Base-by-base conservation (phyloP, 2,329 filamentous ascomycete species). In the Fusarium penzigii region DNA sequence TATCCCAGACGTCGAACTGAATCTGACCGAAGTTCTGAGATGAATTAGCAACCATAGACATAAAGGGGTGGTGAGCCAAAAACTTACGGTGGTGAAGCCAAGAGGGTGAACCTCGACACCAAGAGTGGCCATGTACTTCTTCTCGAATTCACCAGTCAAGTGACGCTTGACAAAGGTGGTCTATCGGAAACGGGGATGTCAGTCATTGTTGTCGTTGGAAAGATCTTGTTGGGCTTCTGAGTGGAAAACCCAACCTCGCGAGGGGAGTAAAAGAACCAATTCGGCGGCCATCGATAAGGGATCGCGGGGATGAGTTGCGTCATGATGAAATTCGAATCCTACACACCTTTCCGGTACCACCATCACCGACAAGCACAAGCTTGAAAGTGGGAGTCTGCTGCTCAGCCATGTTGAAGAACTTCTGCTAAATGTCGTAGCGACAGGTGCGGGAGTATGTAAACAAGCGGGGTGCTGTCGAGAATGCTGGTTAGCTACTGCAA, bases 101-200 rank as follows among this genome's bases (percentile, higher is more conserved):
- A 99, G 90, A 75, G 94, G 94, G 84, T 99, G 94, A 65, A 99
- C 94, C 78, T 99, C 94, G 75, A 99, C 94, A 88, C 94, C 94
- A 64, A 99, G 90, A 56, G 94, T 99, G 70, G 94, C 94, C 77
- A 99, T 97, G 82, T 99, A 99, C 84, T 97, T 99, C 89, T 99
- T 99, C 83, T 99, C 94, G 75, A 99, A 99, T 78, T 99, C 94
- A 76, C 94, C 94, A 73, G 94, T 99, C 86, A 97, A 86, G 81
- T 99, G 94, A 74, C 94, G 94, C 89, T 99, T 99, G 84, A 99
- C 94, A 79, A 99, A 99, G 74, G 94, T 99, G 75, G 94, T 99
- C 94, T 99, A 72, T 53, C 44, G 46, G 41, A n/a, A 39, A 29
- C 45, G 42, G 9, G 45, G 57, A 50, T 60, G 60, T 59, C 55